A percentile compares a stretch with the other conserved stretches of the same genome.
Evolutionary conservation across 495 filamentous ascomycete genomes (phyloP).

Genomic region (Sporormia fimetaria): DNA sequence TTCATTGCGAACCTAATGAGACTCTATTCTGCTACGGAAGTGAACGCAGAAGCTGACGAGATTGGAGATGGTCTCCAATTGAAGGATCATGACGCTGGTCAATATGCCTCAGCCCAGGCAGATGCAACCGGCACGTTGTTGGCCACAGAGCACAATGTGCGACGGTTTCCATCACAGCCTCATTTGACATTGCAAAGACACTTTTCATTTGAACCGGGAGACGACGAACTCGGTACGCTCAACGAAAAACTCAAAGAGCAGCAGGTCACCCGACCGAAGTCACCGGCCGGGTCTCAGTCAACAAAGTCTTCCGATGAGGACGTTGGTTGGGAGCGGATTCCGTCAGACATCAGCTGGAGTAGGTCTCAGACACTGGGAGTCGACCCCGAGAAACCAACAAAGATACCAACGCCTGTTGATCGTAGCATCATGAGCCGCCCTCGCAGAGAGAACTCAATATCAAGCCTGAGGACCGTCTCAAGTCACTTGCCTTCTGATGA

Average conservation of each 20-base stretch:
- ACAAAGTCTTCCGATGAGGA: neutral
- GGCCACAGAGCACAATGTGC: slow-evolving; percentile 1
- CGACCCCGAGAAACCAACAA: slow-evolving; percentile 17
- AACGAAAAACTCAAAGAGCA: slow-evolving; percentile 1
- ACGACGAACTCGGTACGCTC: slow-evolving; percentile 16
- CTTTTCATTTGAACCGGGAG: slow-evolving; percentile 30
- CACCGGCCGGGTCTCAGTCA: neutral
- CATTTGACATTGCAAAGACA: slow-evolving; percentile 11
- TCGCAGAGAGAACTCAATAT: slow-evolving; percentile 16
- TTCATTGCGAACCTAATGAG: slow-evolving; percentile 15
- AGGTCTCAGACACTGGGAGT: too few relatives aligned
- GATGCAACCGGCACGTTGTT: neutral
- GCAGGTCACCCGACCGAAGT: neutral
- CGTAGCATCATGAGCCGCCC: neutral
- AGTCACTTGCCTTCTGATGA: neutral
- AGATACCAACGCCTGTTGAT: slow-evolving; percentile 23
- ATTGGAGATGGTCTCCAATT: neutral
- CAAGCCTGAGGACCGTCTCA: slow-evolving; percentile 8
- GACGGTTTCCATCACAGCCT: slow-evolving; percentile 10
- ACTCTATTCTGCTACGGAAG: slow-evolving; percentile 7
- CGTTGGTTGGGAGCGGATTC: too few relatives aligned
- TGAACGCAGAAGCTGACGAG: neutral
- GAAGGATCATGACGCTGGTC: neutral
- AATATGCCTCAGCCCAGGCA: neutral
- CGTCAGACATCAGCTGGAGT: too few relatives aligned